Evolutionary conservation across 2,329 filamentous ascomycete species (phyloP).

Genomic region (Onygenales sp.): DNA sequence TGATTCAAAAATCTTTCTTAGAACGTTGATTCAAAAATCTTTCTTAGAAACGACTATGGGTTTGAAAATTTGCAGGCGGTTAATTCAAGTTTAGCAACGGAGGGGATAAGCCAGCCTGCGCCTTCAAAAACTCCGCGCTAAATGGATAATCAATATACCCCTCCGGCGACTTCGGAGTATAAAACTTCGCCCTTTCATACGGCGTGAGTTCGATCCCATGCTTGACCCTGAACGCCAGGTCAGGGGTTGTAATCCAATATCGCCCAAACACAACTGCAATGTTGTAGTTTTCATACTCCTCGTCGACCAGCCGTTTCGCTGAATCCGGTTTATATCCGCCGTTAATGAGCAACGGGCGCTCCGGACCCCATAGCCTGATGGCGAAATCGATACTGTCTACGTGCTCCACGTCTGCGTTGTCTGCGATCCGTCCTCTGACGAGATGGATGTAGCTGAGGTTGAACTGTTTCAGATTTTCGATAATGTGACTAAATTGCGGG

Average conservation of each 20-base stretch:
- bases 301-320: conserved; percentile 42
- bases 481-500: conserved; percentile 54
- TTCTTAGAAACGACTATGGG: too few relatives aligned
- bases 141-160: conserved; percentile 33
- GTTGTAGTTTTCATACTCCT: conserved; percentile 21
- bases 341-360: conserved; percentile 26
- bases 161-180: conserved; percentile 22
- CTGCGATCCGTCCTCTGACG: conserved; percentile 46
- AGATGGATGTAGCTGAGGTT: conserved; percentile 54
- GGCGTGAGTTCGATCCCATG: conserved; percentile 26
- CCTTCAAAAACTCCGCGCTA: conserved; percentile 5
- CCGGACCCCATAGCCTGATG: not conserved
- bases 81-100: too few relatives aligned
- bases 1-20: too few relatives aligned
- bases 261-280: conserved; percentile 33
- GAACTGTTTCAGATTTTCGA: conserved; percentile 41
- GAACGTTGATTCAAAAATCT: too few relatives aligned
- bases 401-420: conserved; percentile 19
- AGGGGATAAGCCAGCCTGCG: too few relatives aligned
- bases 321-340: conserved; percentile 34
- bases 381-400: conserved; percentile 26
- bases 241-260: conserved; percentile 37
- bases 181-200: conserved; percentile 35
- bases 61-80: too few relatives aligned
- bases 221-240: conserved; percentile 35